These are phyloP conservation scores for Cucurbita argyrosperma DNA, from an alignment of 306 rosid species.

Conservation along the genomic window DNA sequence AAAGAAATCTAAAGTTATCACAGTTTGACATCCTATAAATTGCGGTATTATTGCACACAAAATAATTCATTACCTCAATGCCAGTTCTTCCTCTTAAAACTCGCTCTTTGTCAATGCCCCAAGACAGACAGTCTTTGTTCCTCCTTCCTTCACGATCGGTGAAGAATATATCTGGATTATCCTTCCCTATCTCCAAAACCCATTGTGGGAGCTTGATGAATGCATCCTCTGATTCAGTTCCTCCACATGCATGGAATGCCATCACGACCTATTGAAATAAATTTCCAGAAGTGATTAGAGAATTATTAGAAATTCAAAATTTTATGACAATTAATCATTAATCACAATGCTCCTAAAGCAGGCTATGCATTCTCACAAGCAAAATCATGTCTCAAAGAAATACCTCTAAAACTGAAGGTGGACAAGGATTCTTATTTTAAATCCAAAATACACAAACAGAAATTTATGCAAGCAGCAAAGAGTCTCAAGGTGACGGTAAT, in stretches of 20 bases:
- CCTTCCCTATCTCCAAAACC: slow-evolving; percentile 85
- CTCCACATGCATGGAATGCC: slow-evolving; percentile 88
- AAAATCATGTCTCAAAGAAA: background rate
- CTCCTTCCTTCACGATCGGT: slow-evolving; percentile 95
- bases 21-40: background rate
- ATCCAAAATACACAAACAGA: background rate
- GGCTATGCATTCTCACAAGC: background rate
- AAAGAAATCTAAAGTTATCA: background rate
- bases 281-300: slow-evolving; percentile 8
- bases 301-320: background rate
- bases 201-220: slow-evolving; percentile 74
- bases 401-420: background rate
- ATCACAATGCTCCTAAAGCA: background rate
- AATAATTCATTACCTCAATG: slow-evolving; percentile 53
- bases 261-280: slow-evolving; percentile 60
- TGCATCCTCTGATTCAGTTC: slow-evolving; percentile 51
- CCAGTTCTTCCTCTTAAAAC: slow-evolving; percentile 93
- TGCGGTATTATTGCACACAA: background rate
- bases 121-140: slow-evolving; percentile 78
- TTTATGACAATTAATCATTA: background rate
- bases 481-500: background rate
- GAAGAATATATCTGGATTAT: slow-evolving; percentile 79
- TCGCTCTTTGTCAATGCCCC: slow-evolving; percentile 91
- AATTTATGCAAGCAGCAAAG: background rate
- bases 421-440: background rate